Percentiles rank a stretch among this genome's conserved stretches.
phyloP scores from a whole-genome alignment of 1,284 basidiomycete species.

The Cutaneotrichosporon sp. region DNA sequence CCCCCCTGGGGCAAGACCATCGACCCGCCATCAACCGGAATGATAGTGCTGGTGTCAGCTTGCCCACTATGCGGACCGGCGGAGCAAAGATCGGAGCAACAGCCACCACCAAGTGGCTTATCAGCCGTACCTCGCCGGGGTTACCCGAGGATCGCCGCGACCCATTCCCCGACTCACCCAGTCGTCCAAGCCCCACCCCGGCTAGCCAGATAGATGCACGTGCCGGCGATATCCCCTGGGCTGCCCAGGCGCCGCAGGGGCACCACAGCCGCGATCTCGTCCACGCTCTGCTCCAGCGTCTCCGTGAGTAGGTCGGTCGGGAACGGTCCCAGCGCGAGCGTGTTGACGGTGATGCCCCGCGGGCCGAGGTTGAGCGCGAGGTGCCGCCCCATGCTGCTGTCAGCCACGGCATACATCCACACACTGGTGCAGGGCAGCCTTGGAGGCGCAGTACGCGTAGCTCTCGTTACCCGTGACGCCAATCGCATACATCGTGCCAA shows the following conservation, averaged over 20 bases:
- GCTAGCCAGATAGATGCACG: constrained; percentile 8
- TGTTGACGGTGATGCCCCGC: constrained; percentile 65
- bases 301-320: constrained; percentile 58
- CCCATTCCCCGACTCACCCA: constrained; percentile 3
- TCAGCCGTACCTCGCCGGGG: not conserved
- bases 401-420: too few species aligned
- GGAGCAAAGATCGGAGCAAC: too few species aligned
- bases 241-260: constrained; percentile 61
- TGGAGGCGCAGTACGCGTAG: constrained; percentile 68
- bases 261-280: constrained; percentile 55
- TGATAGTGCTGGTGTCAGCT: not conserved
- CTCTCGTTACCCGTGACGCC: constrained; percentile 62
- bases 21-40: constrained; percentile 3
- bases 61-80: not conserved
- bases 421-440: constrained; percentile 57
- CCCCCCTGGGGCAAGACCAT: constrained; percentile 6
- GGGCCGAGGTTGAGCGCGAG: constrained; percentile 61
- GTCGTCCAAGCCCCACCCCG: constrained; percentile 2
- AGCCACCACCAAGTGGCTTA: too few species aligned
- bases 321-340: constrained; percentile 62
- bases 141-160: not conserved
- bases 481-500: constrained; percentile 65
- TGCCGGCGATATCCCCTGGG: constrained; percentile 63
- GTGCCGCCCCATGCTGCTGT: constrained; percentile 41
- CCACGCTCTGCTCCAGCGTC: constrained; percentile 57